Conservation (phyloP, 352 stramenopile species). For the Pythium utonaiense region DNA sequence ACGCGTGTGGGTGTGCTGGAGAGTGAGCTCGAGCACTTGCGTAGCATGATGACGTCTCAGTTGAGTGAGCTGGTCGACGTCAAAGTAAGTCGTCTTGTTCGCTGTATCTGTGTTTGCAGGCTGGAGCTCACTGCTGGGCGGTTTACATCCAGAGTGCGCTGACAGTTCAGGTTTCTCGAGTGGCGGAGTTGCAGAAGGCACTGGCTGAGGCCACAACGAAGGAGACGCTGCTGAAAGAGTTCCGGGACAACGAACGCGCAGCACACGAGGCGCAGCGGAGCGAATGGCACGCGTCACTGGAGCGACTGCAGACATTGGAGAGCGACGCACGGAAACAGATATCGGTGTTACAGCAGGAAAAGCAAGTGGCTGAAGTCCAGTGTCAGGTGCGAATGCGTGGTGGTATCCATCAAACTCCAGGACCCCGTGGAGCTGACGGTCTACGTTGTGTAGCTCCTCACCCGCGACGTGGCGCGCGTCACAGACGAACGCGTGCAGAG, state of each 20-base stretch:
- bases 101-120: background rate
- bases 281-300: slow-evolving; percentile 6
- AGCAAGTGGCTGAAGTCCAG: slow-evolving; percentile 8
- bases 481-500: background rate
- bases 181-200: slow-evolving; percentile 25
- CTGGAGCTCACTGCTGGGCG: background rate
- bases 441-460: background rate
- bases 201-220: slow-evolving; percentile 24
- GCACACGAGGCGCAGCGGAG: slow-evolving; percentile 30
- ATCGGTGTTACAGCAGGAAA: slow-evolving; percentile 12
- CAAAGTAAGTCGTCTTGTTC: background rate
- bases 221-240: slow-evolving; percentile 22
- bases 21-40: slow-evolving; percentile 25
- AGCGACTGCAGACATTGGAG: slow-evolving; percentile 1
- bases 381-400: slow-evolving; percentile 7
- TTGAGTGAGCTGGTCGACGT: background rate
- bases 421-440: background rate
- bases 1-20: slow-evolving; percentile 24
- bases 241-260: slow-evolving; percentile 26
- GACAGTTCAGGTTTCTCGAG: slow-evolving; percentile 18
- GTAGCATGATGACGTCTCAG: slow-evolving; percentile 10
- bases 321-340: background rate
- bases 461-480: background rate
- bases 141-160: slow-evolving; percentile 1
- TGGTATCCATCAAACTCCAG: no score